Evolutionary conservation across 768 basidiomycete species (phyloP).

Genomic region (Guyanaporus albipodus): DNA sequence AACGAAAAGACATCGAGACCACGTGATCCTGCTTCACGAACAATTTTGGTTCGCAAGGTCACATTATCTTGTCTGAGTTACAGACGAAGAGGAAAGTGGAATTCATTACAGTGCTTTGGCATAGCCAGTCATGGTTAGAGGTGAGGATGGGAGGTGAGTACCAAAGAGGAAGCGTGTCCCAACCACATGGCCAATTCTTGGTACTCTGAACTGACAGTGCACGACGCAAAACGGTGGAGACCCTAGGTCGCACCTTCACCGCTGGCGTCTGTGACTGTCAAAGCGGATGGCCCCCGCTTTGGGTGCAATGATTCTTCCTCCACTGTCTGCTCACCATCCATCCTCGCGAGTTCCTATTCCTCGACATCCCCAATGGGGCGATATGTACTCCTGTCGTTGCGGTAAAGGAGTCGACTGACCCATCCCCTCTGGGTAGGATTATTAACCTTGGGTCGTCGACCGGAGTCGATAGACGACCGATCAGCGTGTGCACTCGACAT

Average conservation of each 20-base stretch:
- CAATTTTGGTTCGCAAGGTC: constrained; percentile 3
- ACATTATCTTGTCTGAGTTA: constrained; percentile 13
- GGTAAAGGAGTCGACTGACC: constrained; percentile 48
- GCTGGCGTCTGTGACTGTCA: constrained; percentile 7
- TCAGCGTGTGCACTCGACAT: constrained; percentile 39
- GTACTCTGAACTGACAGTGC: constrained; percentile 5
- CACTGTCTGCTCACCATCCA: constrained; percentile 35
- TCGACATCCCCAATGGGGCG: constrained; percentile 44
- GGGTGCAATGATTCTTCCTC: constrained; percentile 21
- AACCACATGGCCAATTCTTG: constrained; percentile 2
- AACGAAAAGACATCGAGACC: constrained; percentile 25
- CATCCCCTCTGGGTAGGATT: constrained; percentile 37
- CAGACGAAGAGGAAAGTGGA: constrained; percentile 4
- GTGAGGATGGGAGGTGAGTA: constrained; percentile 29
- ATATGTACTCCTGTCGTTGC: constrained; percentile 41
- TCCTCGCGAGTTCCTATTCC: constrained; percentile 58
- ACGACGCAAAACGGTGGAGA: background rate
- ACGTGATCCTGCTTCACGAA: constrained; percentile 15
- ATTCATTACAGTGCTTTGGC: constrained; percentile 2
- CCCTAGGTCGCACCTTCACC: constrained; percentile 9
- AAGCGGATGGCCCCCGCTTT: constrained; percentile 14
- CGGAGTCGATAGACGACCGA: constrained; percentile 33
- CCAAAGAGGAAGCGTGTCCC: constrained; percentile 1
- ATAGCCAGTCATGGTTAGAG: constrained; percentile 2
- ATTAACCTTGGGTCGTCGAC: constrained; percentile 20